Evolutionary conservation across 257 asterid genomes (phyloP), one percentile per base, ranked within the genome.

Genomic region (Petrea volubilis): DNA sequence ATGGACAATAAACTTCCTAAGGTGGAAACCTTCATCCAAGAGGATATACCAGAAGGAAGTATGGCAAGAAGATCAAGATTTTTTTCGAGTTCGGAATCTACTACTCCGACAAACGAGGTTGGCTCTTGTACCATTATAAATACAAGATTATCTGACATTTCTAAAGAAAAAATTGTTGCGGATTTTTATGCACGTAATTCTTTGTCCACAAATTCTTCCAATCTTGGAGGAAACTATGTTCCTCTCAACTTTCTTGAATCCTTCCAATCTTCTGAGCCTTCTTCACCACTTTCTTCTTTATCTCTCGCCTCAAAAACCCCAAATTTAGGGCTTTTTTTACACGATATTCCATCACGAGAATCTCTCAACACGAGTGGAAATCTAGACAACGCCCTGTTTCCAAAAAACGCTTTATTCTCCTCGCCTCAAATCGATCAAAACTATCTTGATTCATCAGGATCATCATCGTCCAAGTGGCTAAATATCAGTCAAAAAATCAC

Each of bases 311-410:
- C 79, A 43, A 76, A 68, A 57, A 68, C 60, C 28, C 81, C 88
- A 34, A 81, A 76, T 78, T 74, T 82, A 28, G 88, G 88, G 8
- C 43, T 87, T 60, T 84, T 74, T 44, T 67, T 87, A 34, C 81
- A 80, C 29, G 86, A 84, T 50, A 78, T 84, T n/a, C 55, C 88
- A 1, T 21, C 67, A 0, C 11, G 77, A 56, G 77, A 76, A 82
- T 82, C 83, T 57, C 62, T 58, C 31, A 31, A 60, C 50, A 71
- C 44, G n/a, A n/a, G n/a, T n/a, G n/a, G n/a, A n/a, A n/a, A n/a
- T n/a, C n/a, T n/a, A n/a, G n/a, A n/a, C n/a, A n/a, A n/a, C n/a
- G n/a, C n/a, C n/a, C n/a, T n/a, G n/a, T n/a, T 28, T 64, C 15
- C 36, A 14, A 25, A 58, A 3, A 62, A 36, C 72, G 83, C 80